Base-by-base conservation (phyloP, 129 eudicot genomes). In the Flaveria sonorensis region DNA sequence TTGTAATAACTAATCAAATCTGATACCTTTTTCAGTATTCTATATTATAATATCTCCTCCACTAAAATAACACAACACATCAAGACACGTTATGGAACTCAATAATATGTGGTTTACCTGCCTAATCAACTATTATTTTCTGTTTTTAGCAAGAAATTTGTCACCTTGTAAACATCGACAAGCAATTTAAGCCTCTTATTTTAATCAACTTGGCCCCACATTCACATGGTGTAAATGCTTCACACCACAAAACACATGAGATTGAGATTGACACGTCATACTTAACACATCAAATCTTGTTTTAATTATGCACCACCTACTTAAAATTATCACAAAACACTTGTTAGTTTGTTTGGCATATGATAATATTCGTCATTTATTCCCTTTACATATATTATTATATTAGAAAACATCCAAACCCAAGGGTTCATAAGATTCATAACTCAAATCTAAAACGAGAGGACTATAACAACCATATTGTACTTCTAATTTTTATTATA, bases 151-250 rank as follows among this genome's bases (percentile, higher is more conserved):
- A 47, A 24, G 40, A 28, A 46, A 2, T 26, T 10, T 32, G 26
- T 20, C 52, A 76, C 48, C 10, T 20, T 32, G 65, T 1, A 13
- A 1, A 30, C 6, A 52, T 51, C 65, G 66, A 76, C 47, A 64
- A 53, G 68, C 59, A 65, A 74, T 79, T 79, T 30, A 79, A 26
- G 51, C 60, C 28, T 11, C 19, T 28, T 60, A 21, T 78, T 79
- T 75, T n/a, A 10, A 21, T 15, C 8, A 15, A 19, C 2, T 30
- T 23, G 18, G 57, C 39, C 68, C 67, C 72, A 75, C 40, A 19
- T 14, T 52, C 12, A 32, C 28, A 32, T 51, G 4, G 43, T 1
- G n/a, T n/a, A 24, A n/a, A 67, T 3, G 56, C 60, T 68, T 42
- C 19, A 42, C 28, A 40, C 14, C 46, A 51, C 43, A 26, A 32